Evolutionary conservation across 2,329 filamentous ascomycete genomes (phyloP).

Genomic region (Aspergillus brasiliensis): DNA sequence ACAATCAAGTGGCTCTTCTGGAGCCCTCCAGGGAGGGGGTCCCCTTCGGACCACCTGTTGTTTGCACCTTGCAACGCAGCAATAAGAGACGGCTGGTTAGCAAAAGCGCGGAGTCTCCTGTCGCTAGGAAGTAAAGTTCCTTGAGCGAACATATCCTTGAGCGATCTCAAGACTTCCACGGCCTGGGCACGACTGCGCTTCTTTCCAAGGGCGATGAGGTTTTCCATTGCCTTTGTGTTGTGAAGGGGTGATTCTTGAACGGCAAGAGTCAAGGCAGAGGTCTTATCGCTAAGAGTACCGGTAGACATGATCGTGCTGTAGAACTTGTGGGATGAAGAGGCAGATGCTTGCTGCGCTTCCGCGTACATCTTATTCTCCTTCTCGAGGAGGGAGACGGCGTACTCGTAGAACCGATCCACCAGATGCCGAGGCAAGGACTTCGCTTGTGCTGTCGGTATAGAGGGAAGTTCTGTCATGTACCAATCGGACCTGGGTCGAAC

Average conservation of each 20-base stretch:
- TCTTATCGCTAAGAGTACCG: slow-evolving; percentile 93
- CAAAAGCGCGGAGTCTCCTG: slow-evolving; percentile 78
- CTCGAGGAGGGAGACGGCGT: slow-evolving; percentile 75
- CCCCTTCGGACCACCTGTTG: slow-evolving; percentile 67
- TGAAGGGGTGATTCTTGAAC: slow-evolving; percentile 96
- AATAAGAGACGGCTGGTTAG: slow-evolving; percentile 74
- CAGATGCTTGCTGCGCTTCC: slow-evolving; percentile 68
- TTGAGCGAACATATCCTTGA: slow-evolving; percentile 92
- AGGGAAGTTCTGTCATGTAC: slow-evolving; percentile 62
- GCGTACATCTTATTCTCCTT: slow-evolving; percentile 76
- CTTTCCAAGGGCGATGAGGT: slow-evolving; percentile 75
- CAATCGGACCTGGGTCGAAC: slow-evolving; percentile 68
- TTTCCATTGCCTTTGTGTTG: slow-evolving; percentile 86
- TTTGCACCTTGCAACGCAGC: slow-evolving; percentile 66
- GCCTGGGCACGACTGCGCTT: slow-evolving; percentile 94
- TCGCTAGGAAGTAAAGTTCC: slow-evolving; percentile 82
- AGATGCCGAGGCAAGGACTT: slow-evolving; percentile 53
- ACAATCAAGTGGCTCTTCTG: slow-evolving; percentile 76
- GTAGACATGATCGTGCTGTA: slow-evolving; percentile 96
- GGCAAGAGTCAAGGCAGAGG: slow-evolving; percentile 89
- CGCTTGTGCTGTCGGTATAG: slow-evolving; percentile 52
- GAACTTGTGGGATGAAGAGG: slow-evolving; percentile 91
- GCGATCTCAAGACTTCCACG: slow-evolving; percentile 84
- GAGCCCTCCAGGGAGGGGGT: slow-evolving; percentile 72
- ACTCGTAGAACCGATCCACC: slow-evolving; percentile 60